Evolutionary conservation across 805 yeast species (phyloP).

Genomic region (Kuraishia ogatae): DNA sequence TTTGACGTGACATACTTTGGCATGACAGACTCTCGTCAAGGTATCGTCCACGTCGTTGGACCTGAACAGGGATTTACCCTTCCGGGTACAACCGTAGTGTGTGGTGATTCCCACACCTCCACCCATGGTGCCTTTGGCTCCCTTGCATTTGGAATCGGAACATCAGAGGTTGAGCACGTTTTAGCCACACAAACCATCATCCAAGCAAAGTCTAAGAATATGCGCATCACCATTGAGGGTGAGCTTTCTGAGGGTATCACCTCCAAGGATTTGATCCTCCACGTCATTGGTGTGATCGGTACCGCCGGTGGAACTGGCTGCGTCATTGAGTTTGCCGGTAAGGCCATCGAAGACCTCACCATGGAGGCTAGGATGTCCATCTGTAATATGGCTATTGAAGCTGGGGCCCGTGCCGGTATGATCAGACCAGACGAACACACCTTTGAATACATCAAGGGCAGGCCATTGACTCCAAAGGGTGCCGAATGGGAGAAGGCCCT

Average conservation of each 20-base stretch:
- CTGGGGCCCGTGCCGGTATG: slow-evolving; percentile 99
- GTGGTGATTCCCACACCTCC: slow-evolving; percentile 98
- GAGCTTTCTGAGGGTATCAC: slow-evolving; percentile 83
- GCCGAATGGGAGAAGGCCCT: slow-evolving; percentile 94
- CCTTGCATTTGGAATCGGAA: slow-evolving; percentile 97
- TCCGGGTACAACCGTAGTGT: slow-evolving; percentile 97
- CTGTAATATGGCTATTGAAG: slow-evolving; percentile 99
- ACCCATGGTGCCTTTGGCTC: slow-evolving; percentile 99
- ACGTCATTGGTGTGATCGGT: slow-evolving; percentile 93
- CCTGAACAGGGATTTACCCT: slow-evolving; percentile 98
- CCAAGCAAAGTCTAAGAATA: slow-evolving; percentile 92
- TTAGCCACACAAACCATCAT: slow-evolving; percentile 94
- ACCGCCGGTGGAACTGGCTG: slow-evolving; percentile 99
- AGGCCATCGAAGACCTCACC: slow-evolving; percentile 79
- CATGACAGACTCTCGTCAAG: slow-evolving; percentile 91
- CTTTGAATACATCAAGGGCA: slow-evolving; percentile 80
- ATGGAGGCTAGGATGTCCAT: slow-evolving; percentile 99
- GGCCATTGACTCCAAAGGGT: slow-evolving; percentile 93
- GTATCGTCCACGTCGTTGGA: slow-evolving; percentile 97
- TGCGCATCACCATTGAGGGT: slow-evolving; percentile 84
- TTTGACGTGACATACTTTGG: slow-evolving; percentile 91
- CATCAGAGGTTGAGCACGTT: slow-evolving; percentile 98
- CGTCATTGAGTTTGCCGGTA: slow-evolving; percentile 95
- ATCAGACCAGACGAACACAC: slow-evolving; percentile 91
- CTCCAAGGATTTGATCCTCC: slow-evolving; percentile 90